Conservation (phyloP, 2,329 filamentous ascomycete genomes). For the Diaporthe citri region DNA sequence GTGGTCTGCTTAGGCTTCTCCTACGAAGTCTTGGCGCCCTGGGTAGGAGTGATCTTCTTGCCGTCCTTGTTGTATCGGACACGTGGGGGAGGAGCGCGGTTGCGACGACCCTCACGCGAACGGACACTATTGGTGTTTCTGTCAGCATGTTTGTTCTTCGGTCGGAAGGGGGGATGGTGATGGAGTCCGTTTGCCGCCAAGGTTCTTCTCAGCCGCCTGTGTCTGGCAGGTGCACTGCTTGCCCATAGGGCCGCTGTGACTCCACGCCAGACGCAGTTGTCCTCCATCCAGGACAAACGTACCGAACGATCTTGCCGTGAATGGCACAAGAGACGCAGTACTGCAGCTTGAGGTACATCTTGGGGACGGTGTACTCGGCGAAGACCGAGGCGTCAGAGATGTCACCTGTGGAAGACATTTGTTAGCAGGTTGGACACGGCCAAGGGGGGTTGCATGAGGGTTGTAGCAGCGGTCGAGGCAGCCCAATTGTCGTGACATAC, state of each 20-base stretch:
- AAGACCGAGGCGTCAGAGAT: conserved; percentile 99
- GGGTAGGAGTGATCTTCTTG: conserved; percentile 97
- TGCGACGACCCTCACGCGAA: conserved; percentile 95
- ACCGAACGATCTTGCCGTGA: conserved; percentile 99
- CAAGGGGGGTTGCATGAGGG: background rate
- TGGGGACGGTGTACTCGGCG: conserved; percentile 98
- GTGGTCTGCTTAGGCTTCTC: conserved; percentile 16
- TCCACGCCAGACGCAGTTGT: conserved; percentile 61
- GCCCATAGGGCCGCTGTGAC: conserved; percentile 34
- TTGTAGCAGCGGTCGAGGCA: conserved; percentile 14
- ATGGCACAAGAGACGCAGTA: conserved; percentile 99
- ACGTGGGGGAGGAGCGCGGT: conserved; percentile 97
- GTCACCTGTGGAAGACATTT: conserved; percentile 78
- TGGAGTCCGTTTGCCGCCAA: conserved; percentile 48
- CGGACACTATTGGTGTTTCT: conserved; percentile 79
- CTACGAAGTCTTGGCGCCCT: conserved; percentile 75
- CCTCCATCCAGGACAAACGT: conserved; percentile 74
- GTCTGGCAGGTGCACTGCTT: conserved; percentile 42
- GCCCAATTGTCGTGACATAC: conserved; percentile 71
- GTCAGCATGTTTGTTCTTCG: conserved; percentile 55
- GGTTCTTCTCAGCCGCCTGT: conserved; percentile 62
- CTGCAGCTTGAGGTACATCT: conserved; percentile 99
- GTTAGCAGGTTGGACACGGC: conserved; percentile 13
- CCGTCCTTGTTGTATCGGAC: conserved; percentile 99
- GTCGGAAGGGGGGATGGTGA: conserved; percentile 42